Evolutionary conservation across 2,329 filamentous ascomycete genomes (phyloP), one percentile per base, ranked within the genome.

Genomic region (Amylocarpus encephaloides): DNA sequence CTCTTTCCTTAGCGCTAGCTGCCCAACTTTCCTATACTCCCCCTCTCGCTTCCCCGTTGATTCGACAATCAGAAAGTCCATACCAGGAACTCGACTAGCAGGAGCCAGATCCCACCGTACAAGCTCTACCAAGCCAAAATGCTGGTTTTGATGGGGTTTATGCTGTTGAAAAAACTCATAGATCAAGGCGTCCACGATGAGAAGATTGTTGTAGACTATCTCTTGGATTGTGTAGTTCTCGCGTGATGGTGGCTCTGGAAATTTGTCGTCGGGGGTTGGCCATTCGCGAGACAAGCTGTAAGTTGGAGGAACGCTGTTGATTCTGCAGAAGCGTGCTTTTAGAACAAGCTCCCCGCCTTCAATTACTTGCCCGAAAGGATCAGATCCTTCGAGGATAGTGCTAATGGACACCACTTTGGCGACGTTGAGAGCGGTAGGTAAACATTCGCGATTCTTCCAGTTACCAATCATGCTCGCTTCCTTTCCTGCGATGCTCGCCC

Each of bases 161-260:
- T 56, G 52, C n/a, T 49, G 45, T 19, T 54, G 51, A 22, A 46
- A 54, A n/a, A 35, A 39, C 38, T 56, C 54, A 19, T 55, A 55
- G 30, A 52, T 30, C 26, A 46, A 47, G 19, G 34, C 44, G 39
- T 52, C 43, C 9, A 52, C 50, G 11, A 35, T 15, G 3, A 48
- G 33, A 15, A 48, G 13, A 18, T 30, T 48, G 1, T 45, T 49
- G 30, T 52, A 54, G 1, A 51, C 48, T 1, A 49, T 29, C 15
- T 48, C 29, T 36, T 52, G 43, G 30, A 54, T 34, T 34, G 32
- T 9, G 32, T 34, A 34, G 9, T 9, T 9, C 32, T 13, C 32
- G 13, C 9, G 9, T 39, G 36, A 39, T n/a, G n/a, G n/a, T n/a
- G n/a, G n/a, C n/a, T n/a, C n/a, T n/a, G n/a, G n/a, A n/a, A n/a